Conservation (phyloP, 352 stramenopile genomes). For the Globisporangium spiculum region DNA sequence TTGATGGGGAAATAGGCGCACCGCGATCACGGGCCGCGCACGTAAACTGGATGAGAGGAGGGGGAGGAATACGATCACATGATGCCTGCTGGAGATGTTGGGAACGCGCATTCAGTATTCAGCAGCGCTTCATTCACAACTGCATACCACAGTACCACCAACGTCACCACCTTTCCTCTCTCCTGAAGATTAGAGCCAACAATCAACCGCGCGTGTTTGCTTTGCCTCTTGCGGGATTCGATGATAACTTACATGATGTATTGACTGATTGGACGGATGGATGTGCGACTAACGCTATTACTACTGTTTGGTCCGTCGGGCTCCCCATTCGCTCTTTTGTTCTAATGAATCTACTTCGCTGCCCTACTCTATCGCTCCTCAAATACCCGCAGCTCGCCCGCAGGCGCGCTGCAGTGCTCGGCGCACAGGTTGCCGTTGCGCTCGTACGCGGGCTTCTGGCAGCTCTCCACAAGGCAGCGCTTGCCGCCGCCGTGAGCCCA, state of each 20-base stretch:
- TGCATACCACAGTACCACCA: background rate
- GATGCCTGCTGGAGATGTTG: background rate
- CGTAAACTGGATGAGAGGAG: background rate
- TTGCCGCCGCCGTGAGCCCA: slow-evolving; percentile 56
- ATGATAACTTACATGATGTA: background rate
- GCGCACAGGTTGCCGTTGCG: slow-evolving; percentile 58
- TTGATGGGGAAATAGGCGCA: background rate
- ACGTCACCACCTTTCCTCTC: background rate
- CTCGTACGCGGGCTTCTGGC: slow-evolving; percentile 55
- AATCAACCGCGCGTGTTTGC: background rate
- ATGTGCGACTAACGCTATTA: background rate
- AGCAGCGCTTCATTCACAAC: no score
- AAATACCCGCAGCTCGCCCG: background rate
- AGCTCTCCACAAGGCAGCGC: slow-evolving; percentile 30
- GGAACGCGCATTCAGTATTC: background rate
- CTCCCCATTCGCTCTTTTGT: background rate
- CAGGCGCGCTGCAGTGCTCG: slow-evolving; percentile 20
- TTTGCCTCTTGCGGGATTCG: background rate
- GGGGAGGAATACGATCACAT: background rate
- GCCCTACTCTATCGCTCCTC: background rate
- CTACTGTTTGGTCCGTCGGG: background rate
- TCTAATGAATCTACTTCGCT: background rate
- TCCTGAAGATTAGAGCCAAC: background rate
- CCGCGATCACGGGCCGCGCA: background rate
- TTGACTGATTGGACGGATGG: background rate